Evolutionary conservation across 805 yeast genomes (phyloP), one percentile per base, ranked within the genome.

Genomic region (Isabelozyma heimii): DNA sequence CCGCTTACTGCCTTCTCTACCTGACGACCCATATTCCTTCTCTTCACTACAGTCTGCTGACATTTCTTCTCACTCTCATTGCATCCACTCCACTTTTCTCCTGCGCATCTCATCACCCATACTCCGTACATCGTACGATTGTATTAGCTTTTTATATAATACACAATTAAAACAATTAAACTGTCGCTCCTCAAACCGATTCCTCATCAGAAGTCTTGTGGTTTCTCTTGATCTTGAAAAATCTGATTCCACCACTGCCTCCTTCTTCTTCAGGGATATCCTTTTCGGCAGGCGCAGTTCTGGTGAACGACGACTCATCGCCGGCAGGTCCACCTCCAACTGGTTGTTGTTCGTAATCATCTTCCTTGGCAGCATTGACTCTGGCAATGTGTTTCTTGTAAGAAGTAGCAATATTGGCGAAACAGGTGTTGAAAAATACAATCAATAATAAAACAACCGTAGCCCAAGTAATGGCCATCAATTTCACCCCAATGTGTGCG

Each of bases 391-490:
- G 85, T 51, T 74, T 74, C 54, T 63, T 74, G 72, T 80, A 83
- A 28, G 83, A 77, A 45, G 66, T 64, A 49, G 73, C 69, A 50
- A 80, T 69, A 44, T 74, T 66, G 46, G 80, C 73, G 52, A 80
- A 75, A 66, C 85, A 81, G 9, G 81, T 66, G 56, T 79, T 63
- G 63, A 81, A 66, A 70, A 76, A 80, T 40, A 80, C 72, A 47
- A 83, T 54, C 35, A 81, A 56, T 50, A 81, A 64, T 52, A 76
- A 66, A 4, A 79, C 84, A 47, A 82, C 81, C 17, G 89, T 72
- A 45, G 90, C 86, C 95, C 95, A 88, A 6, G 83, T 61, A 47
- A 86, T 60, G 60, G 87, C 91, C 63, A 83, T 64, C 59, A 80
- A 66, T 43, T 80, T 69, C 30, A 81, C 75, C 52, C 90, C 89